phyloP scores from a whole-genome alignment of 179 eudicot genomes.

The Spinacia oleracea region DNA sequence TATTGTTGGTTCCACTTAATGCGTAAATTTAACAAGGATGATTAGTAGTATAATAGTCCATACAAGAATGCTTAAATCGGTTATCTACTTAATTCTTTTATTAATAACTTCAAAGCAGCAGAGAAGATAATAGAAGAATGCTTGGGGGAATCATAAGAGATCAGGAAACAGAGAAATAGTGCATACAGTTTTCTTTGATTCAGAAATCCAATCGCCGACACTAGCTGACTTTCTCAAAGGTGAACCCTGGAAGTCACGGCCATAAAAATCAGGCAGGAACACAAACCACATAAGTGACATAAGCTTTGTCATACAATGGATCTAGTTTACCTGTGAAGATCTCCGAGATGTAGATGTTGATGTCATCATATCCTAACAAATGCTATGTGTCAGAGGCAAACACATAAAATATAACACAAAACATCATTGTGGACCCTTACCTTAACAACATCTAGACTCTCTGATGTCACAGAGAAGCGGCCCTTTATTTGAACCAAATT shows the following conservation, averaged over 20 bases:
- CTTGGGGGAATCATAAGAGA: not conserved
- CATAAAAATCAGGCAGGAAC: slow-evolving; percentile 33
- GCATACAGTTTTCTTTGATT: slow-evolving; percentile 69
- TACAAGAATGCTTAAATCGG: not conserved
- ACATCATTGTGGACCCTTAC: slow-evolving; percentile 38
- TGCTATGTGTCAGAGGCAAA: slow-evolving; percentile 37
- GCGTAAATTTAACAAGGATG: not conserved
- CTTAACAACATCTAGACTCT: slow-evolving; percentile 90
- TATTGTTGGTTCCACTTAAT: not conserved
- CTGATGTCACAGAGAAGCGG: slow-evolving; percentile 95
- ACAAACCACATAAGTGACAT: slow-evolving; percentile 7
- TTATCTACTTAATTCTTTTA: not conserved
- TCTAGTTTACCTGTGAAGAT: slow-evolving; percentile 58
- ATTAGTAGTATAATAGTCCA: too few species aligned
- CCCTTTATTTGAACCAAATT: slow-evolving; percentile 95
- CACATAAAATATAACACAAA: slow-evolving; percentile 17
- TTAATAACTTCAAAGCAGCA: not conserved
- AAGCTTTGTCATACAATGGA: not conserved
- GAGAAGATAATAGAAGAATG: not conserved
- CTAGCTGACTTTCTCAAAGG: slow-evolving; percentile 90
- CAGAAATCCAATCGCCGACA: slow-evolving; percentile 87
- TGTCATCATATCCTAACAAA: slow-evolving; percentile 70
- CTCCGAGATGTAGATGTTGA: slow-evolving; percentile 55
- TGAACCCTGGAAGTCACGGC: slow-evolving; percentile 56
- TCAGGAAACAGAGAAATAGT: slow-evolving; percentile 22